Evolutionary conservation across 2,329 filamentous ascomycete species (phyloP).

Genomic region (Huntiella moniliformis): DNA sequence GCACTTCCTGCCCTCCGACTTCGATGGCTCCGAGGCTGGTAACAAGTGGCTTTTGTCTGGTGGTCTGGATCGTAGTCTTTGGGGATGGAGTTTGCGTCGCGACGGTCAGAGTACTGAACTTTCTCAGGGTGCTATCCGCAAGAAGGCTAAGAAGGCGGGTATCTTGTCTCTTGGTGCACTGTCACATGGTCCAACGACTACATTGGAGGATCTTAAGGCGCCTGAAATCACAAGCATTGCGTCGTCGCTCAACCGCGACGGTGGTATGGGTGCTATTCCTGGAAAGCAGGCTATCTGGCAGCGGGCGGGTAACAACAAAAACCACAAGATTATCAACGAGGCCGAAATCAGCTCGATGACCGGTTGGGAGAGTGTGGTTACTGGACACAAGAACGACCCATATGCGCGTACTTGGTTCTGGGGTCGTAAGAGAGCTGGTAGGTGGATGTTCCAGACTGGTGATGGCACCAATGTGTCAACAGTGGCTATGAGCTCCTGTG

Average conservation of each 20-base stretch:
- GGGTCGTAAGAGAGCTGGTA: slow-evolving; percentile 79
- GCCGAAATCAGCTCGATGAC: slow-evolving; percentile 59
- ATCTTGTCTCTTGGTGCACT: slow-evolving; percentile 40
- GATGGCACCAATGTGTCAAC: slow-evolving; percentile 71
- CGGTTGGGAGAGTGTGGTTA: slow-evolving; percentile 94
- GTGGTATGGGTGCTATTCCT: slow-evolving; percentile 71
- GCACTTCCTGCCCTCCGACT: slow-evolving; percentile 69
- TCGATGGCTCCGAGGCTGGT: slow-evolving; percentile 70
- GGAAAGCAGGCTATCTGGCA: slow-evolving; percentile 71
- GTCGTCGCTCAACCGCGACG: slow-evolving; percentile 81
- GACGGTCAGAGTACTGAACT: slow-evolving; percentile 89
- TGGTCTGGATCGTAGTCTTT: slow-evolving; percentile 75
- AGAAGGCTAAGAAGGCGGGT: slow-evolving; percentile 78
- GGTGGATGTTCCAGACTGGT: slow-evolving; percentile 79
- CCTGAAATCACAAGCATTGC: slow-evolving; percentile 84
- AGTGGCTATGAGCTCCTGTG: slow-evolving; percentile 77
- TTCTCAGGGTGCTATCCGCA: slow-evolving; percentile 74
- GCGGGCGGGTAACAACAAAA: slow-evolving; percentile 20
- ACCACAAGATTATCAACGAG: slow-evolving; percentile 43
- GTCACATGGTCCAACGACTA: slow-evolving; percentile 40
- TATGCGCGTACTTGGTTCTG: slow-evolving; percentile 94
- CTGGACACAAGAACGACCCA: slow-evolving; percentile 70
- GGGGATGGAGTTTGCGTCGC: slow-evolving; percentile 87
- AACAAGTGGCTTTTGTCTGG: slow-evolving; percentile 92
- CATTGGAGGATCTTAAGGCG: slow-evolving; percentile 62